phyloP scores from a whole-genome alignment of 78 protist species.

The Polysphondylium violaceum region DNA sequence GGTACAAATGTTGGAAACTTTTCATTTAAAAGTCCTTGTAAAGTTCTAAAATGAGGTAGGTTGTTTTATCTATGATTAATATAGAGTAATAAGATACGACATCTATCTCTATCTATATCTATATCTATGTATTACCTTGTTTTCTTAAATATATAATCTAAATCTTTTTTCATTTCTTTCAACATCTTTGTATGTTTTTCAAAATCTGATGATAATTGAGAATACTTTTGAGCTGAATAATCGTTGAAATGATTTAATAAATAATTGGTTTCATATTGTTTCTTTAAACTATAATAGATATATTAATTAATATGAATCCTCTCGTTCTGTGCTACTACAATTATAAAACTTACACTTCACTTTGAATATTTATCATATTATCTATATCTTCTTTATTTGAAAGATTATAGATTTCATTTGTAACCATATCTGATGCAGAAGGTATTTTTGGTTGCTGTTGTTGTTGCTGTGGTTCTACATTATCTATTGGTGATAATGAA shows the following conservation, averaged over 20 bases:
- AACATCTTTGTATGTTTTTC: slow-evolving; percentile 81
- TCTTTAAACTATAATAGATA: slow-evolving; percentile 30
- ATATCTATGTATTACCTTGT: slow-evolving; percentile 29
- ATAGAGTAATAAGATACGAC: not conserved
- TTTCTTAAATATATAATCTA: slow-evolving; percentile 62
- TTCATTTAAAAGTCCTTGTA: slow-evolving; percentile 57
- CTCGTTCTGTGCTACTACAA: not conserved
- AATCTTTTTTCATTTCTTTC: slow-evolving; percentile 80
- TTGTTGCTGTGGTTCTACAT: not conserved
- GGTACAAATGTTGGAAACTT: slow-evolving; percentile 46
- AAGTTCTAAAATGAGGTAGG: slow-evolving; percentile 3
- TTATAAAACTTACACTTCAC: slow-evolving; percentile 26
- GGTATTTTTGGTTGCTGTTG: not conserved
- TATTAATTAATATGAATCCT: not conserved
- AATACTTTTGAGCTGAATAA: slow-evolving; percentile 44
- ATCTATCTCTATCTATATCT: not conserved
- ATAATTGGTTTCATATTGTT: slow-evolving; percentile 74
- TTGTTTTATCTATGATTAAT: not conserved
- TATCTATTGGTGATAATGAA: too few relatives aligned
- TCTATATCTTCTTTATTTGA: slow-evolving; percentile 43
- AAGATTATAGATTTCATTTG: slow-evolving; percentile 30
- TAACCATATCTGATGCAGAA: slow-evolving; percentile 30
- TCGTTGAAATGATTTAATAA: slow-evolving; percentile 69
- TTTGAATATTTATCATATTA: slow-evolving; percentile 55
- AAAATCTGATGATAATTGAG: slow-evolving; percentile 37